Conservation (phyloP, 768 basidiomycete genomes). For the Chalciporus piperatus region DNA sequence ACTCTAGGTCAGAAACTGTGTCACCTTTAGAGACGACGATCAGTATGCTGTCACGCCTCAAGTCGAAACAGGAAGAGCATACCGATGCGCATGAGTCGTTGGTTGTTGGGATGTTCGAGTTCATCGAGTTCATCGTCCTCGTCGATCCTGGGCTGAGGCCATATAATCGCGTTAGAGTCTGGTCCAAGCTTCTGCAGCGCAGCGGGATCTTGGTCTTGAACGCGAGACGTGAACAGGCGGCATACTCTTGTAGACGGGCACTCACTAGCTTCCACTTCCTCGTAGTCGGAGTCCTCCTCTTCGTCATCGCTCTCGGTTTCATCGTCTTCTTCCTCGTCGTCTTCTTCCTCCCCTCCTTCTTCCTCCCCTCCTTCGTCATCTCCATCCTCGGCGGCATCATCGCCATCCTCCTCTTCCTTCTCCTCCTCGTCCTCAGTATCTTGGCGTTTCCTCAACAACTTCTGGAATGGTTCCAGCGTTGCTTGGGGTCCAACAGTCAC, state of each 20-base stretch:
- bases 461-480: constrained; percentile 62
- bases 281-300: constrained; percentile 59
- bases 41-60: background rate
- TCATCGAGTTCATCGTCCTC: constrained; percentile 63
- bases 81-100: constrained; percentile 77
- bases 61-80: constrained; percentile 2
- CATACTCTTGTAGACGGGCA: background rate
- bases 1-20: constrained; percentile 56
- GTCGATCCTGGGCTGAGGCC: constrained; percentile 63
- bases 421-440: constrained; percentile 27
- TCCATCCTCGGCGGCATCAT: constrained; percentile 17
- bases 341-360: constrained; percentile 34
- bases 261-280: constrained; percentile 66
- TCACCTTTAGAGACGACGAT: constrained; percentile 42
- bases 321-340: constrained; percentile 30
- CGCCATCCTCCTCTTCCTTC: constrained; percentile 28
- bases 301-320: constrained; percentile 29
- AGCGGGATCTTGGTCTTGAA: constrained; percentile 47
- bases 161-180: constrained; percentile 75
- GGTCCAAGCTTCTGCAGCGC: constrained; percentile 53
- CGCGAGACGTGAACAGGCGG: background rate
- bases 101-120: constrained; percentile 64
- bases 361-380: constrained; percentile 35
- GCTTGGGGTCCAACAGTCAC: constrained; percentile 78
- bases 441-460: constrained; percentile 58